Percentiles rank a stretch among this genome's conserved stretches.
phyloP scores from a whole-genome alignment of 2,329 filamentous ascomycete species.

The Ambrosiella beaveri region DNA sequence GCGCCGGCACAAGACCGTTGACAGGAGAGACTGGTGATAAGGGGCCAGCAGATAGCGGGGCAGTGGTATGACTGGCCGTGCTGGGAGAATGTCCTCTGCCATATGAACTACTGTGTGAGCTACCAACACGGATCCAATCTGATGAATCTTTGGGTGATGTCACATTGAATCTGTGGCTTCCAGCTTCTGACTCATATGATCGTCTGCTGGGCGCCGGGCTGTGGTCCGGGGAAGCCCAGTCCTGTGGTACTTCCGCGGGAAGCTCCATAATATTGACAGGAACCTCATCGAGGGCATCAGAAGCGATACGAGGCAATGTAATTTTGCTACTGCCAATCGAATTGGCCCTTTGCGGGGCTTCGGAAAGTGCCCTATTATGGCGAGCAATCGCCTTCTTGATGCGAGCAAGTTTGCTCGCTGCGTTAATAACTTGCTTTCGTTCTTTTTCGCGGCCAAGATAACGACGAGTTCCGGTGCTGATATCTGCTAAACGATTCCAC shows the following conservation, averaged over 20 bases:
- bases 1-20: conserved; percentile 30
- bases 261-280: conserved; percentile 33
- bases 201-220: conserved; percentile 26
- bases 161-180: conserved; percentile 26
- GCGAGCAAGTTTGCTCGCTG: conserved; percentile 70
- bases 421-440: conserved; percentile 58
- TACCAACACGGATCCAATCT: conserved; percentile 24
- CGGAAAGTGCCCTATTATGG: conserved; percentile 17
- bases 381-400: conserved; percentile 53
- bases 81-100: conserved; percentile 16
- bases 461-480: conserved; percentile 76
- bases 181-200: conserved; percentile 40
- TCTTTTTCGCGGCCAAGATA: conserved; percentile 62
- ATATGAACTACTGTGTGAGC: conserved; percentile 6
- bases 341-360: neutral
- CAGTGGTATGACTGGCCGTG: conserved; percentile 18
- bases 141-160: conserved; percentile 34
- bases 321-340: neutral
- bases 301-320: conserved; percentile 6
- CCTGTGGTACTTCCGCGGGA: conserved; percentile 35
- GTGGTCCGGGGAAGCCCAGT: conserved; percentile 21
- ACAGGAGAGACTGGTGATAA: conserved; percentile 18
- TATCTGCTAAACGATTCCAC: conserved; percentile 84
- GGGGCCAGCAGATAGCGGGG: conserved; percentile 13
- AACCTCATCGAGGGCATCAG: neutral